Conservation (phyloP, 1,284 basidiomycete species). For the Takashimella koratensis region DNA sequence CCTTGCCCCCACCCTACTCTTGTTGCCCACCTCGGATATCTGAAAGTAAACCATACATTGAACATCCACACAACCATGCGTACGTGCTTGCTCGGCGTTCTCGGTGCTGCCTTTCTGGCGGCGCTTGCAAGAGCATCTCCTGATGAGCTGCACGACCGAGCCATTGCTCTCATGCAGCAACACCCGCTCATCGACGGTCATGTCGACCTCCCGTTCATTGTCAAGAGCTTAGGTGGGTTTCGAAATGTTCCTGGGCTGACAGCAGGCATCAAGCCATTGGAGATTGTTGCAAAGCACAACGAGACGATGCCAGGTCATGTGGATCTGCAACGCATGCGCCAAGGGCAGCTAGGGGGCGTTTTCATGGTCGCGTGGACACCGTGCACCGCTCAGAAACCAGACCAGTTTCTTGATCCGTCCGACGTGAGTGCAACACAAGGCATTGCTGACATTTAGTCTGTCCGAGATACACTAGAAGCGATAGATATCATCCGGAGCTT, state of each 20-base stretch:
- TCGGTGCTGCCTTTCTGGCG: no score
- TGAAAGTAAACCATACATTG: no score
- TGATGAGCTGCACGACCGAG: no score
- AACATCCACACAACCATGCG: no score
- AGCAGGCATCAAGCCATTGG: not conserved
- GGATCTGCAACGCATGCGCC: constrained; percentile 68
- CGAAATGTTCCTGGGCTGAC: not conserved
- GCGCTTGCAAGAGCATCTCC: no score
- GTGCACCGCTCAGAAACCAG: constrained; percentile 46
- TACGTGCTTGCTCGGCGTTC: no score
- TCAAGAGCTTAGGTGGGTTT: constrained; percentile 1
- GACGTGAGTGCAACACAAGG: constrained; percentile 57
- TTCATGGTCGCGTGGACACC: constrained; percentile 71
- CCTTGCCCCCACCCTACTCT: not conserved
- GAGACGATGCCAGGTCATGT: constrained; percentile 59
- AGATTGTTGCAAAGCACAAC: not conserved
- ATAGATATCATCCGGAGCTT: constrained; percentile 77
- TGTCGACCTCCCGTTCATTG: constrained; percentile 23
- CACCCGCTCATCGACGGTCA: constrained; percentile 19
- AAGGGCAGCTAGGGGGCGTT: constrained; percentile 73
- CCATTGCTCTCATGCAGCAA: not conserved
- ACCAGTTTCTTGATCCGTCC: constrained; percentile 53
- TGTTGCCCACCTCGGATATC: no score
- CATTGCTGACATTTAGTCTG: constrained; percentile 9
- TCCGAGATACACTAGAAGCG: constrained; percentile 78